Evolutionary conservation across 2,329 filamentous ascomycete species (phyloP).

Genomic region (Cercospora beticola): DNA sequence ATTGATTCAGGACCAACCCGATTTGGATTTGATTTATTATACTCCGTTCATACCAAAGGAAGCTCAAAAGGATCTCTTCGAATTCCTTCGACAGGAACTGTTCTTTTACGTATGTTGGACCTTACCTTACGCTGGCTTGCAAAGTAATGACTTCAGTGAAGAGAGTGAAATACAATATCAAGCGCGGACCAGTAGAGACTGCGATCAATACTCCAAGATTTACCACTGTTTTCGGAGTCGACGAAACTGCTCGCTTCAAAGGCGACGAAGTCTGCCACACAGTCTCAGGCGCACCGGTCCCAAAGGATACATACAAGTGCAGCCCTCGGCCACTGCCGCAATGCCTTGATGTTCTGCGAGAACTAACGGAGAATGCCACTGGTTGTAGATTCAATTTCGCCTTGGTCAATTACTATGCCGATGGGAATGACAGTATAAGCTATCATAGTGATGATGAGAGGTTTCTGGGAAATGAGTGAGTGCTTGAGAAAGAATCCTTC

Average conservation of each 20-base stretch:
- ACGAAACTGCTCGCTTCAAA: constrained; percentile 63
- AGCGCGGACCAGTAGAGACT: constrained; percentile 62
- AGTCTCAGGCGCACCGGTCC: constrained; percentile 42
- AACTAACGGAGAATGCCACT: constrained; percentile 64
- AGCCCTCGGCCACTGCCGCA: constrained; percentile 68
- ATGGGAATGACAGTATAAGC: constrained; percentile 71
- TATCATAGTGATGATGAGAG: constrained; percentile 80
- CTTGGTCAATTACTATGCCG: constrained; percentile 81
- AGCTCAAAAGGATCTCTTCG: constrained; percentile 61
- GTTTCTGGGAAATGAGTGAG: constrained; percentile 63
- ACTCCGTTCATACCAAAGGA: constrained; percentile 66
- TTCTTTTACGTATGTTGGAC: constrained; percentile 55
- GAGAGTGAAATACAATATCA: constrained; percentile 55
- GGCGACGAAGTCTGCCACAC: constrained; percentile 44
- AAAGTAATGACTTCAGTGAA: constrained; percentile 34
- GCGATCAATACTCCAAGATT: constrained; percentile 63
- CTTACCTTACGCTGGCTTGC: background rate
- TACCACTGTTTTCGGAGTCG: constrained; percentile 61
- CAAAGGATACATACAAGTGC: constrained; percentile 56
- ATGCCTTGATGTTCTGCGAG: constrained; percentile 65
- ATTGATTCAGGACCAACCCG: constrained; percentile 63
- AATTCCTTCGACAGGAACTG: constrained; percentile 68
- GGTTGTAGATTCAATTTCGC: constrained; percentile 73
- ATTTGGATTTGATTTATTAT: constrained; percentile 74
- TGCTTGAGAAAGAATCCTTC: background rate